phyloP scores from a whole-genome alignment of 257 asterid genomes.

The Mentha longifolia region DNA sequence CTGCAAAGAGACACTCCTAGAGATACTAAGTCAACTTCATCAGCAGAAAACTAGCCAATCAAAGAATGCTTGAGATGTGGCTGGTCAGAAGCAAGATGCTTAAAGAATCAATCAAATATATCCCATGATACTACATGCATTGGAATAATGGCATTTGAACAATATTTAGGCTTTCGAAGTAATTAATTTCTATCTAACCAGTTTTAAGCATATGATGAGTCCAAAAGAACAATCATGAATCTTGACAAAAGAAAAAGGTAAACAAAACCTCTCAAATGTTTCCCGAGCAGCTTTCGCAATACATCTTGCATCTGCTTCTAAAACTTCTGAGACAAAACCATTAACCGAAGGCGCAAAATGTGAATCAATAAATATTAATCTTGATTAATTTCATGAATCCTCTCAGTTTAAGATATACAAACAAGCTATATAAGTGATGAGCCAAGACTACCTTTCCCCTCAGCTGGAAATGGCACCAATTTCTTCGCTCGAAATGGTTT shows the following conservation, averaged over 20 bases:
- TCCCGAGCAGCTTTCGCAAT: slow-evolving; percentile 61
- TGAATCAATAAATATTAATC: slow-evolving; percentile 17
- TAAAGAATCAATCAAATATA: slow-evolving; percentile 6
- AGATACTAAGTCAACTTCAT: slow-evolving; percentile 9
- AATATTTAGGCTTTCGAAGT: not conserved
- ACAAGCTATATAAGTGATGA: slow-evolving; percentile 2
- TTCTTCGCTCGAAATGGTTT: no score
- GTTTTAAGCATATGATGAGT: not conserved
- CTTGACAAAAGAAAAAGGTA: not conserved
- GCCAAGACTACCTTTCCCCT: no score
- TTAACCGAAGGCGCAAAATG: slow-evolving; percentile 21
- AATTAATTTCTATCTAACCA: slow-evolving; percentile 3
- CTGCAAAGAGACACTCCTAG: not conserved
- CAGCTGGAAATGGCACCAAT: no score
- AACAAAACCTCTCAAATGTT: slow-evolving; percentile 57
- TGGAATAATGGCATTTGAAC: slow-evolving; percentile 9
- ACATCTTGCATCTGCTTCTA: slow-evolving; percentile 63
- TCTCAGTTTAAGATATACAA: slow-evolving; percentile 1
- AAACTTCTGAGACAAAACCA: slow-evolving; percentile 43
- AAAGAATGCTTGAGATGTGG: slow-evolving; percentile 5
- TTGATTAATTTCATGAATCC: no score
- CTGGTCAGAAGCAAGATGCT: slow-evolving; percentile 7
- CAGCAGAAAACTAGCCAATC: not conserved
- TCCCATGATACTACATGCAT: slow-evolving; percentile 3
- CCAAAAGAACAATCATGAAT: not conserved